phyloP scores from a whole-genome alignment of 2,329 filamentous ascomycete species.

The Akanthomyces dipterigenus region DNA sequence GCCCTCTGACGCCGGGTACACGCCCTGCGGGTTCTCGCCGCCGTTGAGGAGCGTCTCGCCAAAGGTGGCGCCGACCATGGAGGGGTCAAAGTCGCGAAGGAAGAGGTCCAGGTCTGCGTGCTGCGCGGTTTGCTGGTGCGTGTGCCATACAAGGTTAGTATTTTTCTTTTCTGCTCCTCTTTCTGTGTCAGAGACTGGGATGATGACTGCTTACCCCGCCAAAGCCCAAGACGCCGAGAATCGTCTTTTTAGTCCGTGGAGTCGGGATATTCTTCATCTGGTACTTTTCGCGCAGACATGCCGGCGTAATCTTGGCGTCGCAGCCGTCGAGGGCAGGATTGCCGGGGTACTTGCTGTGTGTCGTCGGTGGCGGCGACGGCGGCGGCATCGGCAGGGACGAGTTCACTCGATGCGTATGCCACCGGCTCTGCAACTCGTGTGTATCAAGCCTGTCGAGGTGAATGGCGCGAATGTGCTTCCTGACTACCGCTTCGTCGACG shows the following conservation, averaged over 20 bases:
- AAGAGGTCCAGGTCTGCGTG: constrained; percentile 51
- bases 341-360: background rate
- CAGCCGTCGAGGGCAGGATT: constrained; percentile 23
- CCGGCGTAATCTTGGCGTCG: constrained; percentile 34
- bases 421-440: background rate
- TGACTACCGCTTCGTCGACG: background rate
- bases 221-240: constrained; percentile 55
- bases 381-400: background rate
- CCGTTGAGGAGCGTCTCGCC: constrained; percentile 50
- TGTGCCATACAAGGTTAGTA: no score
- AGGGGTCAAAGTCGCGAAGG: constrained; percentile 45
- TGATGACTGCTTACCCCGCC: constrained; percentile 26
- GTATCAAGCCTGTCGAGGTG: background rate
- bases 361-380: background rate
- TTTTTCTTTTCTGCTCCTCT: no score
- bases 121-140: constrained; percentile 38
- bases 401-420: background rate
- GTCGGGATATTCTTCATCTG: constrained; percentile 38
- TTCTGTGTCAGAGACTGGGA: background rate
- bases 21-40: constrained; percentile 44
- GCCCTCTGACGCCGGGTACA: constrained; percentile 26
- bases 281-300: constrained; percentile 39
- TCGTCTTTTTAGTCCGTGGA: constrained; percentile 50
- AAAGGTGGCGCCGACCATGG: constrained; percentile 48
- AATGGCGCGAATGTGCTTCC: background rate